These are phyloP conservation scores for Oryza longistaminata DNA, from an alignment of 176 grass and related monocot genomes.

Conservation along the genomic window DNA sequence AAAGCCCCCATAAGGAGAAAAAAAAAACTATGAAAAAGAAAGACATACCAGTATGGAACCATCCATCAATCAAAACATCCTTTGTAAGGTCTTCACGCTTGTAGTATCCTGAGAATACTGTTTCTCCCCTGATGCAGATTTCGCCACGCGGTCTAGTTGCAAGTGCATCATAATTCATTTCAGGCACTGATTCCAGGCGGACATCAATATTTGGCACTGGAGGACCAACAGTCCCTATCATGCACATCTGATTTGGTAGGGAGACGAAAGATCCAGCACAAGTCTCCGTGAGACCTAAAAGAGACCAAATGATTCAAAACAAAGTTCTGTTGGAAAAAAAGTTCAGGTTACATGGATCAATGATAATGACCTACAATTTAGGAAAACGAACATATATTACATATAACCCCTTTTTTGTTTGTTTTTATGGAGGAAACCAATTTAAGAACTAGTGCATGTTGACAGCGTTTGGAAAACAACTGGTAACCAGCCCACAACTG, in stretches of 20 bases:
- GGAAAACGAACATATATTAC: slow-evolving; percentile 20
- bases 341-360: background rate
- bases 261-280: slow-evolving; percentile 79
- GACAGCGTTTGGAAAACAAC: background rate
- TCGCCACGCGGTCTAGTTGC: slow-evolving; percentile 61
- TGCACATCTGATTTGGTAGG: slow-evolving; percentile 75
- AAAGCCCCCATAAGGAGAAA: background rate
- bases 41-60: slow-evolving; percentile 80
- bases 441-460: slow-evolving; percentile 26
- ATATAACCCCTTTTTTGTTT: background rate
- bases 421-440: background rate
- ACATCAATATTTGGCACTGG: slow-evolving; percentile 84
- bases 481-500: background rate
- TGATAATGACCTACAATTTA: slow-evolving; percentile 2
- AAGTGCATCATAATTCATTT: slow-evolving; percentile 88
- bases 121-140: slow-evolving; percentile 78
- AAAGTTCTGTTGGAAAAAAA: slow-evolving; percentile 3
- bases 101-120: slow-evolving; percentile 82
- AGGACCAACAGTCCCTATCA: slow-evolving; percentile 81
- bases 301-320: slow-evolving; percentile 33
- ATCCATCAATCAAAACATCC: slow-evolving; percentile 79
- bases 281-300: slow-evolving; percentile 80
- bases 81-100: slow-evolving; percentile 80
- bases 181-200: slow-evolving; percentile 66
- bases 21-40: slow-evolving; percentile 4